phyloP scores from a whole-genome alignment of 2,329 filamentous ascomycete species.

The Macrophomina tecta region DNA sequence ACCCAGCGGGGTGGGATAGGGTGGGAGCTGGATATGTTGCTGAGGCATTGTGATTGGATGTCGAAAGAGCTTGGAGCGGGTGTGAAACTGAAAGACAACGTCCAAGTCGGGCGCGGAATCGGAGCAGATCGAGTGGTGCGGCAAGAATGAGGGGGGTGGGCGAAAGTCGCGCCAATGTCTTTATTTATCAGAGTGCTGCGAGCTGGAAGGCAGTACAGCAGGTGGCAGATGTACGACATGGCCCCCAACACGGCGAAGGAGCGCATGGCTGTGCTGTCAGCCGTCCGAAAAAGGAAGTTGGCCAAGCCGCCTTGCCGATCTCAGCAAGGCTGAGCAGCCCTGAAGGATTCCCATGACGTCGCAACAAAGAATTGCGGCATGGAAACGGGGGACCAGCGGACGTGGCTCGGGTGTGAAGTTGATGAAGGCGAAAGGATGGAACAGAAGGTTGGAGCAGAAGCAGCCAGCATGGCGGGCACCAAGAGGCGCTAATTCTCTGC shows the following conservation, averaged over 20 bases:
- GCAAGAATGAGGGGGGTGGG: not conserved
- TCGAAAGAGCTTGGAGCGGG: not conserved
- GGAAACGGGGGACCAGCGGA: not conserved
- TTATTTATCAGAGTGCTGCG: not conserved
- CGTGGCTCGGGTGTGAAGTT: not conserved
- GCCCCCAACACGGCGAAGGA: conserved; percentile 12
- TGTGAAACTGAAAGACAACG: not conserved
- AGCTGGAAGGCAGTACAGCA: not conserved
- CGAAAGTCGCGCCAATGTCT: not conserved
- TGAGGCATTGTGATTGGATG: not conserved
- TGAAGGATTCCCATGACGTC: not conserved
- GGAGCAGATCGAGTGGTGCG: not conserved
- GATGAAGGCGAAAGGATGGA: not conserved
- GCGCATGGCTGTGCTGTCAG: conserved; percentile 12
- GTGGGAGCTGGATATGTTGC: conserved; percentile 6
- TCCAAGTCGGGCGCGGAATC: not conserved
- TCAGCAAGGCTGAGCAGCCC: not conserved
- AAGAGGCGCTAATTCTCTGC: too few species aligned
- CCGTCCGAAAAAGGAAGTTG: not conserved
- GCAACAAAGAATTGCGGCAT: not conserved
- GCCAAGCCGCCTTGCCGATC: not conserved
- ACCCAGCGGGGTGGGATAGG: conserved; percentile 29
- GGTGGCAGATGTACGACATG: not conserved
- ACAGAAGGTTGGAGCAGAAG: not conserved
- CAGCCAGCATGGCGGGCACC: not conserved